Evolutionary conservation across 2,329 filamentous ascomycete genomes (phyloP).

Genomic region (Trichoderma sp.): DNA sequence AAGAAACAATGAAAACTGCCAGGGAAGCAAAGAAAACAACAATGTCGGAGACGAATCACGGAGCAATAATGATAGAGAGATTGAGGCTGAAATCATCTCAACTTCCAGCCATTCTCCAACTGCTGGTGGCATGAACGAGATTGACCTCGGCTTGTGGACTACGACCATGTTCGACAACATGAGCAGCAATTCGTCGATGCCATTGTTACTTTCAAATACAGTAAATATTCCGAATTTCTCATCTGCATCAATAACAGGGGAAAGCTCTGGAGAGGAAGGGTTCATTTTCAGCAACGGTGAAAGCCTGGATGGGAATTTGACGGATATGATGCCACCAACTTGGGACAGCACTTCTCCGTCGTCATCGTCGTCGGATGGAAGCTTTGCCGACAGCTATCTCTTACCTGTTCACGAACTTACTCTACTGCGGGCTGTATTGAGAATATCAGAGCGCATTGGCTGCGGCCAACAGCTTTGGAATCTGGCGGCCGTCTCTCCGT

Average conservation of each 20-base stretch:
- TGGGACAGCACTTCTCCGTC: conserved; percentile 24
- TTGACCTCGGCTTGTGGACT: conserved; percentile 31
- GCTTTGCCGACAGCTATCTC: conserved; percentile 47
- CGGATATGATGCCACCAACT: conserved; percentile 23
- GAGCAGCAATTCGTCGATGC: neutral
- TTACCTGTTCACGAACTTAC: conserved; percentile 49
- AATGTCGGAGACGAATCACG: neutral
- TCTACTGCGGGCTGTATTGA: conserved; percentile 46
- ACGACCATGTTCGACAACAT: conserved; percentile 23
- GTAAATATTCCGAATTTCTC: conserved; percentile 17
- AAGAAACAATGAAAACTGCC: neutral
- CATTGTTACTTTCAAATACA: conserved; percentile 24
- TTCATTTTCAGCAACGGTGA: neutral
- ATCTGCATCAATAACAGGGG: neutral
- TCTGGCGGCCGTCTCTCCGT: conserved; percentile 47
- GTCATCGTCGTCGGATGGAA: conserved; percentile 26
- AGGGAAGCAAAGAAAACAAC: neutral
- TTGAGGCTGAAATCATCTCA: neutral
- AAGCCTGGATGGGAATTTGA: neutral
- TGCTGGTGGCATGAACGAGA: conserved; percentile 22
- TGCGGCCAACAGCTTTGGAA: conserved; percentile 45
- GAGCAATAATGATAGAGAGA: conserved; percentile 2
- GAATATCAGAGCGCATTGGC: conserved; percentile 48
- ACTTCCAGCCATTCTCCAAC: neutral
- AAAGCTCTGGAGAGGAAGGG: conserved; percentile 12